Percentiles rank a stretch among this genome's conserved stretches.
These are phyloP conservation scores for Lophium mytilinum DNA, from an alignment of 495 filamentous ascomycete genomes.

Conservation along the genomic window DNA sequence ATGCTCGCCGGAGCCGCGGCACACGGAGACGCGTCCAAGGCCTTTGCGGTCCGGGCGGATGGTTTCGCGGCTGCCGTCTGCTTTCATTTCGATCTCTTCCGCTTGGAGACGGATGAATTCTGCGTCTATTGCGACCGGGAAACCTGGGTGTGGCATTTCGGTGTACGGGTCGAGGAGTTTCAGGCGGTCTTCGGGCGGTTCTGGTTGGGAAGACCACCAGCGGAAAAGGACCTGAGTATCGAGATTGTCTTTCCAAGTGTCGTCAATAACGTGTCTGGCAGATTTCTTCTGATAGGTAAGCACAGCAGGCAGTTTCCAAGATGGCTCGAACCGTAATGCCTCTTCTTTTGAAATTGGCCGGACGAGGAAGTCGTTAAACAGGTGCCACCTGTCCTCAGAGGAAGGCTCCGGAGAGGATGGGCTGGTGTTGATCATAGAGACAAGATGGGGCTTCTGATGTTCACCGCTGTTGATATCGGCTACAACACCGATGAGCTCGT, in stretches of 20 bases:
- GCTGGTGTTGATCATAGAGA: slow-evolving; percentile 80
- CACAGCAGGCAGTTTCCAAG: slow-evolving; percentile 87
- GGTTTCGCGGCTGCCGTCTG: slow-evolving; percentile 77
- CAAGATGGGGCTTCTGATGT: slow-evolving; percentile 80
- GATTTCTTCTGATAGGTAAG: slow-evolving; percentile 74
- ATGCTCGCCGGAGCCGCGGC: slow-evolving; percentile 64
- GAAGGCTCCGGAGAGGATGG: slow-evolving; percentile 51
- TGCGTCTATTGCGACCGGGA: slow-evolving; percentile 81
- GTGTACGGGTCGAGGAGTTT: slow-evolving; percentile 49
- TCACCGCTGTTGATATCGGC: slow-evolving; percentile 78
- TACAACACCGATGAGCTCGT: slow-evolving; percentile 86
- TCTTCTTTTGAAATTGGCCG: slow-evolving; percentile 68
- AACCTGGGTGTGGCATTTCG: slow-evolving; percentile 61
- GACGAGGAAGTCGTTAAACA: slow-evolving; percentile 97
- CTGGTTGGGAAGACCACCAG: slow-evolving; percentile 41
- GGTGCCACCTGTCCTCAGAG: slow-evolving; percentile 65
- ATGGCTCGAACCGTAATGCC: slow-evolving; percentile 75
- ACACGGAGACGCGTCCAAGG: slow-evolving; percentile 78
- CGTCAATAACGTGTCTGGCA: slow-evolving; percentile 66
- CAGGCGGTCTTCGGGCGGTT: slow-evolving; percentile 33
- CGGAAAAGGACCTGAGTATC: slow-evolving; percentile 78
- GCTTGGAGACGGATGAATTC: slow-evolving; percentile 90
- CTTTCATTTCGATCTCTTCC: slow-evolving; percentile 87
- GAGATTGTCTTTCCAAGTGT: slow-evolving; percentile 73
- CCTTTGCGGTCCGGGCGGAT: slow-evolving; percentile 78